Percentiles rank a stretch among this genome's conserved stretches.
Evolutionary conservation across 2,329 filamentous ascomycete genomes (phyloP).

Genomic region (Fusarium concolor): DNA sequence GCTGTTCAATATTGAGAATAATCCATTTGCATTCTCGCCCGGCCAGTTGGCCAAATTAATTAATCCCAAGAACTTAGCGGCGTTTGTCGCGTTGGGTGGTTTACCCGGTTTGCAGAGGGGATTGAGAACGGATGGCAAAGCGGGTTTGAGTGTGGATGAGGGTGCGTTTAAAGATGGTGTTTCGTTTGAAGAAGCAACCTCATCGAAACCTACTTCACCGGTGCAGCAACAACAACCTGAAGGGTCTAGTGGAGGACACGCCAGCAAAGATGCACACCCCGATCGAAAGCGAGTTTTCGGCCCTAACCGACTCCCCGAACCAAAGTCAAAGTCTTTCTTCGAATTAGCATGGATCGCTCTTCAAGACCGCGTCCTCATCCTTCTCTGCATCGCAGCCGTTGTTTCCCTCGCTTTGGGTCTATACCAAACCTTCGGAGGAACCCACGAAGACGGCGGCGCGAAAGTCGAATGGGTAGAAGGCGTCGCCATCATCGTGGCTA

Average conservation of each 20-base stretch:
- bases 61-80: conserved; percentile 84
- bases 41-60: conserved; percentile 85
- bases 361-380: conserved; percentile 74
- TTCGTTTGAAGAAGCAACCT: conserved; percentile 73
- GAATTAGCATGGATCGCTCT: conserved; percentile 74
- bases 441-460: conserved; percentile 54
- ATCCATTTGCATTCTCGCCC: conserved; percentile 83
- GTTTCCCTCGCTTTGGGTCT: conserved; percentile 74
- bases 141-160: conserved; percentile 82
- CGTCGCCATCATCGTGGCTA: conserved; percentile 74
- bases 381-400: conserved; percentile 73
- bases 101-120: conserved; percentile 79
- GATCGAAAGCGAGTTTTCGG: conserved; percentile 38
- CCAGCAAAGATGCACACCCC: conserved; percentile 21
- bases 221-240: background rate
- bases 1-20: conserved; percentile 77
- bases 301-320: conserved; percentile 68
- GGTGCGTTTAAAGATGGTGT: conserved; percentile 69
- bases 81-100: conserved; percentile 82
- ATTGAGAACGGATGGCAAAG: conserved; percentile 73
- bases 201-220: conserved; percentile 2
- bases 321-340: conserved; percentile 70
- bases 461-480: conserved; percentile 74
- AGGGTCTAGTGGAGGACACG: background rate
- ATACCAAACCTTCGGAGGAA: conserved; percentile 71